Evolutionary conservation across 257 asterid species (phyloP), one percentile per base, ranked within the genome.

Genomic region (Nicotiana noctiflora): DNA sequence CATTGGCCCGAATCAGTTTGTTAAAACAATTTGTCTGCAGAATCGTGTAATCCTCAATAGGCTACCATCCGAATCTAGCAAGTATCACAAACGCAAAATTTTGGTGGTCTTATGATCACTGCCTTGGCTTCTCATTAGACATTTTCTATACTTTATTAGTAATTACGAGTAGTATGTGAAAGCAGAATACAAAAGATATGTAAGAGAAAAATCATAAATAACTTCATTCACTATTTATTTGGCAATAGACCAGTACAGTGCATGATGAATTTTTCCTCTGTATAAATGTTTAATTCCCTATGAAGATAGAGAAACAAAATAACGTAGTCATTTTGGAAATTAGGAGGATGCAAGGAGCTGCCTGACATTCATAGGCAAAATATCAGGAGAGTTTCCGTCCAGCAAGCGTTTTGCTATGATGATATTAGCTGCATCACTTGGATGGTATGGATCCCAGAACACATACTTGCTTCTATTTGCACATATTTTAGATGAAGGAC

Each of bases 361-460:
- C 29, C 88, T 86, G 17, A 93, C 61, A 77, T 91, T 93, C 5
- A 90, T 62, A 15, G 97, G 98, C 93, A 90, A 93, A 56, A 92
- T 82, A 83, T 91, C 89, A 3, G 31, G 15, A 1, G 90, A 18
- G 19, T 84, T 84, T n/a, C 96, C 94, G 66, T 92, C 83, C 49
- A 90, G 6, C 25, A 93, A 76, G 17, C 96, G 89, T 60, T 76
- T 83, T 6, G 98, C 92, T 11, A 88, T 82, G 40, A 93, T 25
- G 15, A 76, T 8, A 66, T 93, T 92, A 37, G 93, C 89, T 14
- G 98, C 89, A n/a, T 93, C 94, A 2, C 90, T 40, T 32, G 97
- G 98, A 81, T 93, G 98, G 25, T 62, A 92, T 65, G 97, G 87
- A 87, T 93, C 98, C 98, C 98, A 93, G 34, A 93, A 93, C 37